These are phyloP conservation scores for Trichomonascus vanleenenianus DNA, from an alignment of 805 yeast genomes.

Conservation along the genomic window DNA sequence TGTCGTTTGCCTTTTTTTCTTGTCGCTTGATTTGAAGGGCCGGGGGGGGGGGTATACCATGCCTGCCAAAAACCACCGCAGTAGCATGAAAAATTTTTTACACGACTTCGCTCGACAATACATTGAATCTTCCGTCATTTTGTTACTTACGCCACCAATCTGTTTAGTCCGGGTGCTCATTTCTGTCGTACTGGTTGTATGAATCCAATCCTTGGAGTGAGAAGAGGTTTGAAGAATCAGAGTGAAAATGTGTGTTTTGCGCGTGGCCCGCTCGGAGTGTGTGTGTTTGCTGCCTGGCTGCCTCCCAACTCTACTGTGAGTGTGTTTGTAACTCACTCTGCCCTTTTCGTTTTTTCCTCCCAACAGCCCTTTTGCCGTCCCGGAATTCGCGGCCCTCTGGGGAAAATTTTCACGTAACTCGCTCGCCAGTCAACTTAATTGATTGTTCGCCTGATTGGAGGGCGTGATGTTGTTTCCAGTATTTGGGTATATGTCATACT, in stretches of 20 bases:
- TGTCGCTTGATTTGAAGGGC: too few species aligned
- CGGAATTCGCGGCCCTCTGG: too few species aligned
- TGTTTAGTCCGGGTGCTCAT: slow-evolving; percentile 29
- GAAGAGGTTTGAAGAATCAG: not conserved
- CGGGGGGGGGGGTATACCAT: too few species aligned
- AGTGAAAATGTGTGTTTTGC: not conserved
- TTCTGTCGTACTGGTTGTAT: slow-evolving; percentile 7
- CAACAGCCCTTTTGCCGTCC: too few species aligned
- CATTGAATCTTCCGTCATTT: not conserved
- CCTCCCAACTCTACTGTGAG: not conserved
- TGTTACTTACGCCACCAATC: slow-evolving; percentile 27
- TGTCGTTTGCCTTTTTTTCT: too few species aligned
- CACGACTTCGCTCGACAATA: not conserved
- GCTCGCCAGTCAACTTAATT: too few species aligned
- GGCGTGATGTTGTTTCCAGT: too few species aligned
- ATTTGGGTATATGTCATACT: too few species aligned
- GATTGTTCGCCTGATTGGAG: too few species aligned
- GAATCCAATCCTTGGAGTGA: not conserved
- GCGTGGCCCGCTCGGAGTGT: not conserved
- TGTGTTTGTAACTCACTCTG: not conserved
- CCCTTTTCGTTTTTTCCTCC: too few species aligned
- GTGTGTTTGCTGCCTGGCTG: not conserved
- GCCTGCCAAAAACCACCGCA: too few species aligned
- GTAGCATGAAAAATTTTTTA: not conserved
- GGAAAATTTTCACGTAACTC: too few species aligned